Base-by-base conservation (phyloP, 2,329 filamentous ascomycete species). In the Colletotrichum camelliae region DNA sequence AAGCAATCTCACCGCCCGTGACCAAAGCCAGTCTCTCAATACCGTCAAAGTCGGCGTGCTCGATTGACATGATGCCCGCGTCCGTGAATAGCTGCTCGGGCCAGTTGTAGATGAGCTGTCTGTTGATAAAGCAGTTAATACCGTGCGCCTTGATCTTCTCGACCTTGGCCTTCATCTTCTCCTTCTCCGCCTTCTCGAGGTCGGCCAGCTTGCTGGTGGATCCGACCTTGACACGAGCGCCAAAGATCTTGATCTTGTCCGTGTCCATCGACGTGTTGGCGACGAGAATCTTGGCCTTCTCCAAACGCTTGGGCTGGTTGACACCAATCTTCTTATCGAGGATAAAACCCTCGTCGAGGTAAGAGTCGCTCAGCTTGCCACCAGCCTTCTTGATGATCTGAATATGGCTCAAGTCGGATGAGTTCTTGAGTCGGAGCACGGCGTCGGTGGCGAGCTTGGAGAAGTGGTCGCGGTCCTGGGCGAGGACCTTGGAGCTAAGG, bases 101-200 rank as follows among this genome's bases (percentile, higher is more conserved):
- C 97, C 97, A 99, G 90, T 99, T 99, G 91, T 99, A 99, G 88
- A 99, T 99, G 78, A 99, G 92, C 86, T 99, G 97, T 80, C 97
- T 91, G 91, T 99, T 99, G 86, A 99, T 98, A 86, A 99, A 99
- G 90, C 97, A 98, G 91, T 99, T 99, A 88, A 99, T 98, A 75
- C 97, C 97, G 83, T 99, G 97, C 62, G 95, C 91, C 91, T 98
- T 99, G 89, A 99, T 99, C 86, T 95, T 96, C 78, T 99, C 97
- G 61, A 99, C 97, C 91, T 99, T 99, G 79, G 95, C 94, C 90
- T 96, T 97, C 97, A 99, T 99, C 93, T 98, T 98, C 82, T 99
- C 97, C 82, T 95, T 94, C 89, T 98, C 97, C 7, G 97, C 97
- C 91, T 97, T 98, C 86, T 99, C 97, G 70, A 99, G 90, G 82